A percentile compares a stretch with the other conserved stretches of the same genome.
Conservation (phyloP, 116 monocot species). For the Iris pallida region DNA sequence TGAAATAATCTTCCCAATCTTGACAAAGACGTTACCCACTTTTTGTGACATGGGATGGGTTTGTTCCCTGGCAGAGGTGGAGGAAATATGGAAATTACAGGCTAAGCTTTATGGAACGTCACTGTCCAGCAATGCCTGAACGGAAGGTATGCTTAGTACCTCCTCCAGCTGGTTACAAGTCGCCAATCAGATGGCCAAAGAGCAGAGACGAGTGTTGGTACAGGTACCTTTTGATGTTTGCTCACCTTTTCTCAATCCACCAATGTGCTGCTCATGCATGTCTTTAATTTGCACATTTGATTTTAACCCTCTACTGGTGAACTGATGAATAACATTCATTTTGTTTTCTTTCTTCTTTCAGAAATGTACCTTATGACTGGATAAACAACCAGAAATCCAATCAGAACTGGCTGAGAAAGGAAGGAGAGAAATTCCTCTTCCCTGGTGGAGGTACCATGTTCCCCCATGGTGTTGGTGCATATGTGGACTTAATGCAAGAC, state of each 20-base stretch:
- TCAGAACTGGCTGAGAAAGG: constrained; percentile 90
- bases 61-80: constrained; percentile 54
- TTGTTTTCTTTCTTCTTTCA: constrained; percentile 4
- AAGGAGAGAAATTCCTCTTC: constrained; percentile 88
- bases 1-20: too few species aligned
- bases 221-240: constrained; percentile 34
- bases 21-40: too few species aligned
- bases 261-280: background rate
- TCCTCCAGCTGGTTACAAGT: constrained; percentile 78
- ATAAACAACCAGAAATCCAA: constrained; percentile 94
- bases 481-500: constrained; percentile 80
- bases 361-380: constrained; percentile 97
- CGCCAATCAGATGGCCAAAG: constrained; percentile 90
- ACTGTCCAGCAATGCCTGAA: constrained; percentile 73
- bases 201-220: constrained; percentile 94
- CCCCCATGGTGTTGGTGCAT: constrained; percentile 85
- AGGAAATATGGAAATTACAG: constrained; percentile 77
- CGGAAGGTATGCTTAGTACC: constrained; percentile 81
- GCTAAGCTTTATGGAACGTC: constrained; percentile 86
- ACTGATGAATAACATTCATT: background rate
- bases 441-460: constrained; percentile 99
- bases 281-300: constrained; percentile 4
- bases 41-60: too few species aligned
- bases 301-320: background rate
- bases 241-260: background rate